Evolutionary conservation across 192 early-diverging fungal genomes (phyloP).

Genomic region (Coemansia erecta): DNA sequence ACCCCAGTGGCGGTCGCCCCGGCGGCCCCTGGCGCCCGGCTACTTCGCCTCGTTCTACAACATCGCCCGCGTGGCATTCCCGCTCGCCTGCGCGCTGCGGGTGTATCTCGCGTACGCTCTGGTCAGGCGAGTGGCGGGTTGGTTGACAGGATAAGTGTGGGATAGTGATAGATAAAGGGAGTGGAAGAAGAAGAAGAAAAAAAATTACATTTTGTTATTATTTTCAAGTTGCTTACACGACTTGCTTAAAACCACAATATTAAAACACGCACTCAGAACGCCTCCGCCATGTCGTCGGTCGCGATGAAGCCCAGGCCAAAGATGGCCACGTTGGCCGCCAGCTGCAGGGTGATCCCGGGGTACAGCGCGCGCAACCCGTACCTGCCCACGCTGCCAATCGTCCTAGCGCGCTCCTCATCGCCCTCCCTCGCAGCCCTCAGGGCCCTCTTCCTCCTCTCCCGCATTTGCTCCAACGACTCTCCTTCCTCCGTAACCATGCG

Average conservation of each 20-base stretch:
- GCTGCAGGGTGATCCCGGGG: conserved; percentile 65
- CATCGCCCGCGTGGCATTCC: conserved; percentile 13
- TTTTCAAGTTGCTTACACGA: not conserved
- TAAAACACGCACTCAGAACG: conserved; percentile 14
- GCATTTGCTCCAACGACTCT: conserved; percentile 30
- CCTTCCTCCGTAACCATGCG: conserved; percentile 77
- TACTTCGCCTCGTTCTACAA: conserved; percentile 22
- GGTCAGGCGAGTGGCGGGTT: not conserved
- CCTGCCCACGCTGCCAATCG: conserved; percentile 23
- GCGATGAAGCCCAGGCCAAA: conserved; percentile 63
- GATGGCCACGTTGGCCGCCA: conserved; percentile 56
- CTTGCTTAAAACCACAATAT: not conserved
- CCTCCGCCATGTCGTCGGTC: conserved; percentile 46
- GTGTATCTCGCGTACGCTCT: not conserved
- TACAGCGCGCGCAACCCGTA: conserved; percentile 70
- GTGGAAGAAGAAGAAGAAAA: too few relatives aligned
- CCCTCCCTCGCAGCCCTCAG: conserved; percentile 4
- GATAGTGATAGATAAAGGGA: too few relatives aligned
- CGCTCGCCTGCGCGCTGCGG: conserved; percentile 21
- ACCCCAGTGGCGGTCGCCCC: too few relatives aligned
- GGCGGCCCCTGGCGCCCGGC: not conserved
- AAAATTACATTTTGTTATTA: too few relatives aligned
- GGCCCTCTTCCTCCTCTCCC: conserved; percentile 13
- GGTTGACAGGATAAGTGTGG: not conserved
- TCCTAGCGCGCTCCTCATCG: conserved; percentile 1